These are phyloP conservation scores for Amanita rubescens DNA, from an alignment of 768 basidiomycete species.

Conservation along the genomic window DNA sequence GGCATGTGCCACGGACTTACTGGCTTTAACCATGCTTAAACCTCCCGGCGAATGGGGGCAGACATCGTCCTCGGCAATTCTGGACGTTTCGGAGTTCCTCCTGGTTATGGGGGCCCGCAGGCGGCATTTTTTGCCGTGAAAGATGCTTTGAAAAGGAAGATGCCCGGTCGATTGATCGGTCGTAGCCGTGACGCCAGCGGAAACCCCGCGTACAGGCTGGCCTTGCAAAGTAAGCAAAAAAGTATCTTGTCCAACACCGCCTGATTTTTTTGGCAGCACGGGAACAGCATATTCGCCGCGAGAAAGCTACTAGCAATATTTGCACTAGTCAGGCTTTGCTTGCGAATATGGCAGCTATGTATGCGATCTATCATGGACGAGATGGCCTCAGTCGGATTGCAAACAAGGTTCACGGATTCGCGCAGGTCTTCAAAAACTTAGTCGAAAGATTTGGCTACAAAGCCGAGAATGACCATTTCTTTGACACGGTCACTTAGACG, in stretches of 20 bases:
- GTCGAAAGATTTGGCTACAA: constrained; percentile 72
- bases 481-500: constrained; percentile 87
- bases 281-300: constrained; percentile 94
- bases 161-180: constrained; percentile 97
- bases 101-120: constrained; percentile 97
- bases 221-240: constrained; percentile 75
- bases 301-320: constrained; percentile 98
- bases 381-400: constrained; percentile 80
- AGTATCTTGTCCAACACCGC: neutral
- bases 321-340: constrained; percentile 97
- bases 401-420: constrained; percentile 82
- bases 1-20: constrained; percentile 83
- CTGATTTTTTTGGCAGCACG: constrained; percentile 49
- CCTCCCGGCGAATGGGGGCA: constrained; percentile 98
- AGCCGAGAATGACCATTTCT: constrained; percentile 67
- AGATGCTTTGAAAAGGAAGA: constrained; percentile 89
- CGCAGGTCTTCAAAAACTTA: constrained; percentile 62
- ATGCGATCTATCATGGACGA: constrained; percentile 94
- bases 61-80: constrained; percentile 95
- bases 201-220: constrained; percentile 83
- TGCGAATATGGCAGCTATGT: constrained; percentile 99
- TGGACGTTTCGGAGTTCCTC: constrained; percentile 93
- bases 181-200: constrained; percentile 81
- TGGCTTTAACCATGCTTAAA: constrained; percentile 87
- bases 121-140: constrained; percentile 96